Evolutionary conservation across 164 flowering plant genomes (phyloP), one percentile per base, ranked within the genome.

Genomic region (Aristolochia californica): DNA sequence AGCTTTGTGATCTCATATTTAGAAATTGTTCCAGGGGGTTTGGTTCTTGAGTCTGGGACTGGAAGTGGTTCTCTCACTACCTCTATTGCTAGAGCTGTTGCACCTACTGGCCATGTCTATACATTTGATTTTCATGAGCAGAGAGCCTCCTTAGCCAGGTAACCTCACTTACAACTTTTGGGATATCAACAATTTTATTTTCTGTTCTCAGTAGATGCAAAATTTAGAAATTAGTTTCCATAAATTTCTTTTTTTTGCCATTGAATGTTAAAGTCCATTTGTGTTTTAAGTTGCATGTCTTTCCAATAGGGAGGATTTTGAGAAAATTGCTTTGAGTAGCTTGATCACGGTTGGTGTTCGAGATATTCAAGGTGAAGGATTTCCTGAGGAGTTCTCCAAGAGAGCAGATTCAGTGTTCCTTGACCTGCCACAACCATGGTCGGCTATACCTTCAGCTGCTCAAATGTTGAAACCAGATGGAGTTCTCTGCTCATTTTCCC

Each of bases 401-500:
- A 18, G 28, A 59, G 91, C 78, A 28, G 99, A 93, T 78, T 73
- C 97, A 21, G 81, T 89, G 11, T 93, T 93, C 68, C 74, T 93
- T 45, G 99, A 93, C 66, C 83, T 89, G 15, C 97, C 99, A 45
- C 97, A 93, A 72, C 99, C 99, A 44, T 93, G 99, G 99, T 65
- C 87, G 68, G 97, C 90, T 56, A 87, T 93, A 73, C 88, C 90
- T 28, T 93, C 97, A 45, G 91, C 89, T 65, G 88, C 64, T 5
- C 83, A 82, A 75, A 84, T 89, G 90, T 71, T 93, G 77, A 90
- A 84, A 72, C 83, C 63, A 66, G 99, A 93, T 73, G 99, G 85
- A 27, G 59, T 81, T 20, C 49, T 93, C 55, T 89, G 99, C 74
- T 89, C 97, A 15, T 93, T 89, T 70, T 93, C 99, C 23, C 99